Base-by-base conservation (phyloP, 1,139 yeast species). In the Nakaseomyces bracarensis region DNA sequence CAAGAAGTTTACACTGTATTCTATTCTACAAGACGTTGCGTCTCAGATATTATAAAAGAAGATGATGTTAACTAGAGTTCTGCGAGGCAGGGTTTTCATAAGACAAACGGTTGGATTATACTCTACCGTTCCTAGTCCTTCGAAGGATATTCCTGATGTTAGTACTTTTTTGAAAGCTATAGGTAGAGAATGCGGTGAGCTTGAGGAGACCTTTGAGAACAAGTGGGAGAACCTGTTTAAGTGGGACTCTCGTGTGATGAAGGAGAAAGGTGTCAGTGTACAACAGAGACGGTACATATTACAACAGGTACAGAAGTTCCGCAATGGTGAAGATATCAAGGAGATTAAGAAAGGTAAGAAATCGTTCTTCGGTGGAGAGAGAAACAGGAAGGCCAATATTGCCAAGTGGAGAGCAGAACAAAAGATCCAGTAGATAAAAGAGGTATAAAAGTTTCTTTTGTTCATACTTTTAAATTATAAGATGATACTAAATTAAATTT, bases 301-400 rank as follows among this genome's bases (percentile, higher is more conserved):
- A 49, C 48, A 48, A 4, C 69, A 66, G 40, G 55, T 61, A 14
- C 70, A 65, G 64, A 64, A 62, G 45, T 71, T 64, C 51, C 75
- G 78, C 58, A 71, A 76, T 52, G 79, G 82, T 45, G 74, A 72
- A 47, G 72, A 75, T 15, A 68, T 82, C 46, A 57, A 68, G 49
- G 85, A 78, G 57, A 73, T 77, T 52, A 74, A 74, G 54, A 64
- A 70, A 51, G 87, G 93, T 13, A 74, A 69, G 66, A 89, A 87
- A 74, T 62, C 69, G 20, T 79, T 79, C 74, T 70, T 77, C 54
- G 96, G 96, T 30, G 96, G 96, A 58, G 96, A 87, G 65, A 75
- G 96, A 62, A 82, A 80, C 54, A 73, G 82, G 47, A 76, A 73
- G 57, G 79, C 82, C 36, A 78, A 75, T 41, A 65, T 73, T 45